These are phyloP conservation scores for Pouteria campechiana DNA, from an alignment of 179 eudicot genomes.

Conservation along the genomic window DNA sequence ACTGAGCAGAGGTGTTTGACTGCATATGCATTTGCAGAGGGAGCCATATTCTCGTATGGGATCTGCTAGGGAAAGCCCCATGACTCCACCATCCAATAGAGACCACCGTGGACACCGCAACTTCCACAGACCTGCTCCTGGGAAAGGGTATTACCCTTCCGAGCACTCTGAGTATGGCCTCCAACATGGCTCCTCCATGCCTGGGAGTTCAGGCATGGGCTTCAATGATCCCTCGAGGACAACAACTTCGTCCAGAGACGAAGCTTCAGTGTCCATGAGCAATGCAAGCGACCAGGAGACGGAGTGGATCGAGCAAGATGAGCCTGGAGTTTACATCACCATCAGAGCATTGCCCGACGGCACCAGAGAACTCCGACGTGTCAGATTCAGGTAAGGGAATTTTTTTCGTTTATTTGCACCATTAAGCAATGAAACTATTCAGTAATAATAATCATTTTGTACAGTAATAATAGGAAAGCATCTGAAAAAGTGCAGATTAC, in stretches of 20 bases:
- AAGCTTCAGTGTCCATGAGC: conserved; percentile 73
- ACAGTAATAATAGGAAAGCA: no score
- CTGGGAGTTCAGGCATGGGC: conserved; percentile 45
- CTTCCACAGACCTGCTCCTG: conserved; percentile 48
- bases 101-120: conserved; percentile 76
- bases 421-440: no score
- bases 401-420: no score
- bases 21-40: conserved; percentile 60
- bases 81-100: conserved; percentile 45
- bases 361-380: conserved; percentile 80
- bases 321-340: conserved; percentile 89
- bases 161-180: conserved; percentile 41
- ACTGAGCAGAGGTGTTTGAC: no score
- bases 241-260: conserved; percentile 84
- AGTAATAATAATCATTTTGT: no score
- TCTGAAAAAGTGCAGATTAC: no score
- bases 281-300: conserved; percentile 91
- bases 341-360: conserved; percentile 90
- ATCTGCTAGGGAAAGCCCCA: conserved; percentile 74
- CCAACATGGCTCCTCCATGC: conserved; percentile 26
- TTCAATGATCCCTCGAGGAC: conserved; percentile 81
- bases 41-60: conserved; percentile 81
- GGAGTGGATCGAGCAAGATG: conserved; percentile 97
- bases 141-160: conserved; percentile 38
- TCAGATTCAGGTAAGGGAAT: conserved; percentile 76